Evolutionary conservation across 225 moss, liverwort and hornwort species (phyloP), one percentile per base, ranked within the genome.

Genomic region (Physcomitrium patens): DNA sequence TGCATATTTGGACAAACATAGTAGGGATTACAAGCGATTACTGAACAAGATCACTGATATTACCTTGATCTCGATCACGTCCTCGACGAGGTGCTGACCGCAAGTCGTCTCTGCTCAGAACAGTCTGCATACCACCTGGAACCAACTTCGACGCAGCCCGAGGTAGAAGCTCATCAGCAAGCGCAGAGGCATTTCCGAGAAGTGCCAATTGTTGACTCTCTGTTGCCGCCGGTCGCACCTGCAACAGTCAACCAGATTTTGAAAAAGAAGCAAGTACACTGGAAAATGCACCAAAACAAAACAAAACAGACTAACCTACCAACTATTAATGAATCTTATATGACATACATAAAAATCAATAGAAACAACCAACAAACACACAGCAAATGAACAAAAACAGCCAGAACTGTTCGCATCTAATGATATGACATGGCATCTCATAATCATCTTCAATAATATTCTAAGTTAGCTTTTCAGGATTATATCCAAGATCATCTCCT

Each of bases 141-240:
- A 92, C 84, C 60, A 97, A 80, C 79, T 94, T 97, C n/a, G 90
- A 82, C 50, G 94, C 96, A 77, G 91, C 92, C 44, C 94, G 86
- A 15, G 96, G 96, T 67, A 97, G 71, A 64, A 97, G 90, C 69
- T 97, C 96, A 68, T 97, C 94, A 23, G 94, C 94, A 63, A 97
- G 90, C 17, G 94, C 94, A 18, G 91, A 86, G 1, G 92, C 94
- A 85, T 97, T 97, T 71, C 87, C 92, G 62, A 97, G 68, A 60
- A 97, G 82, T 45, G 92, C 86, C 43, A 97, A 80, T 77, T 97
- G 96, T 61, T 97, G 96, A 58, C 82, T 72, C 65, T 91, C 82
- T 31, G 84, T 81, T 65, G 83, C 81, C 26, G 94, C 96, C 78
- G 80, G 81, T 63, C 90, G 80, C 66, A 94, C 87, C 72, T 89